A percentile compares a stretch with the other conserved stretches of the same genome.
phyloP scores from a whole-genome alignment of 208 protist species.

The Leishmania major region DNA sequence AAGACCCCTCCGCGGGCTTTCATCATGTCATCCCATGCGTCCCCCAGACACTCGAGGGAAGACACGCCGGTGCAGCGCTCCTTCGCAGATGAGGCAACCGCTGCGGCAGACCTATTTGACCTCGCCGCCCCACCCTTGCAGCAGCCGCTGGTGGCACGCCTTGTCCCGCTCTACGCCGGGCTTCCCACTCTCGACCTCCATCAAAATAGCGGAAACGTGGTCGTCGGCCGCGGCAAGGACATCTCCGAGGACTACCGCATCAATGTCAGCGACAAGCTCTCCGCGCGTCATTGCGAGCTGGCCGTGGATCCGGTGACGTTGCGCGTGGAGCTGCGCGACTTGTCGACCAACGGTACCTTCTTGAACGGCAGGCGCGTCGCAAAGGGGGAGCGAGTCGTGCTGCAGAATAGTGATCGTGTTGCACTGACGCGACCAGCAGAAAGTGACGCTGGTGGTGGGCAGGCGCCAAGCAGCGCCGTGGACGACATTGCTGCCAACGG shows the following conservation, averaged over 20 bases:
- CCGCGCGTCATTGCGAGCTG: constrained; percentile 74
- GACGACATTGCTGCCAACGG: constrained; percentile 15
- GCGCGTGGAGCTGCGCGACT: constrained; percentile 57
- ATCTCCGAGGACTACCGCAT: constrained; percentile 69
- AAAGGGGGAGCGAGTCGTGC: constrained; percentile 37
- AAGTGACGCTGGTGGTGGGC: not conserved
- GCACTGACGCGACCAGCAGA: constrained; percentile 40
- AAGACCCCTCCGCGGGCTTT: not conserved
- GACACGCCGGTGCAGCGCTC: constrained; percentile 17
- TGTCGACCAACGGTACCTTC: constrained; percentile 82
- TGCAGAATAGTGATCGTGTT: constrained; percentile 65
- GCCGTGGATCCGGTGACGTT: constrained; percentile 58
- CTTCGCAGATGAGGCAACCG: constrained; percentile 18
- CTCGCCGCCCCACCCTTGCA: constrained; percentile 65
- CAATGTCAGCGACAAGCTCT: constrained; percentile 49
- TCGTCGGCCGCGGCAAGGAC: constrained; percentile 74
- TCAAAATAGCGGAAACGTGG: constrained; percentile 42
- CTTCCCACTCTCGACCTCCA: constrained; percentile 36
- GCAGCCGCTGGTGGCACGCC: constrained; percentile 70
- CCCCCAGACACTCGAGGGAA: not conserved
- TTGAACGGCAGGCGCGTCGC: constrained; percentile 66
- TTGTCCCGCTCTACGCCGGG: constrained; percentile 46
- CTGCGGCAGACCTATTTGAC: constrained; percentile 77
- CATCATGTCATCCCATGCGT: not conserved
- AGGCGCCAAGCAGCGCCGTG: not conserved